Base-by-base conservation (phyloP, 2,329 filamentous ascomycete genomes). In the Scopulariopsis brevicaulis region DNA sequence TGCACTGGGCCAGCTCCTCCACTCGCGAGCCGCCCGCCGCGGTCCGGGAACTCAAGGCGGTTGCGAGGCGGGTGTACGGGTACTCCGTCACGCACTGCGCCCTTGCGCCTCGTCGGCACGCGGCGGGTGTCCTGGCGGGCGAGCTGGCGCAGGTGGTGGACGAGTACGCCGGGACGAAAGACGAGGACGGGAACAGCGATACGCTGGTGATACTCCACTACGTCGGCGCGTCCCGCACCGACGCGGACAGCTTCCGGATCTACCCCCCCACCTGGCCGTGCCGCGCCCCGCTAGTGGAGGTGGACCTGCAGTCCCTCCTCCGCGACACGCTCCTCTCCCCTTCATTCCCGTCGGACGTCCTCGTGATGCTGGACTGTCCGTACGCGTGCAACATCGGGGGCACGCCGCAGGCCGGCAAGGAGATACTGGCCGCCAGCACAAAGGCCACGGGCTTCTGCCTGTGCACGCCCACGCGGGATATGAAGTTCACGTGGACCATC, bases 381-480 rank as follows among this genome's bases (percentile, higher is more conserved):
- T 57, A 34, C 22, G 55, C 22, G 34, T 53, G 48, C 24, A n/a
- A 28, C 11, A 48, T 32, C 12, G n/a, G 15, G 3, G 48, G 46
- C 10, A 8, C 34, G 12, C 55, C 55, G 32, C 22, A 25, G 11
- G 55, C 52, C 18, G 55, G 55, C 4, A 57, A 57, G 34, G 55
- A 57, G 48, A 53, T 57, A 25, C 46, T 57, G 11, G 55, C 55
- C 24, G 55, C 55, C n/a, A n/a, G n/a, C 48, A 53, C 46, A 2
- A 34, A 32, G 34, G 32, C 55, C 8, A 35, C 20, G 4, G 24
- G 55, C 28, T 51, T 24, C 12, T 40, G 6, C 12, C 7, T n/a
- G 2, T n/a, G 22, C 20, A 5, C 20, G 20, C 7, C 10, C 6
- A 20, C n/a, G n/a, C 14, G 22, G 15, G 55, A 40, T 20, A 11